A percentile compares a stretch with the other conserved stretches of the same genome.
Conservation (phyloP, 768 basidiomycete species). For the Paxillus rubicundulus region DNA sequence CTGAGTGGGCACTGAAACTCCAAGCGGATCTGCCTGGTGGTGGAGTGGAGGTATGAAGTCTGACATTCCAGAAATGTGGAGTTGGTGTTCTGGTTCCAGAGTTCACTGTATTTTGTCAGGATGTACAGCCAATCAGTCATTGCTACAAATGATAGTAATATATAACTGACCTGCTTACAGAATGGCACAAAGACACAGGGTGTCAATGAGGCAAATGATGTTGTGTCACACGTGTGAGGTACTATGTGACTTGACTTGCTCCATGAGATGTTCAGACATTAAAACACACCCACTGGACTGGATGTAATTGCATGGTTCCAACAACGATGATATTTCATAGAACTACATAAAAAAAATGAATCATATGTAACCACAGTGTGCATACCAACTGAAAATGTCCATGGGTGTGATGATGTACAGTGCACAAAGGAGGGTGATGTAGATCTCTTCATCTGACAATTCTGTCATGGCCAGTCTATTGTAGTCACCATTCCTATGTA, state of each 20-base stretch:
- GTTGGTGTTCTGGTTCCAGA: too few relatives aligned
- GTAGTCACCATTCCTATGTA: constrained; percentile 17
- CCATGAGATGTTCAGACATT: background rate
- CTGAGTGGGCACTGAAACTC: too few relatives aligned
- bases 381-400: constrained; percentile 24
- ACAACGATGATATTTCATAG: background rate
- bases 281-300: background rate
- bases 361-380: constrained; percentile 12
- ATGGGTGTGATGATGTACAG: constrained; percentile 18
- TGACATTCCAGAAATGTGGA: too few relatives aligned
- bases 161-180: too few relatives aligned
- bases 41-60: too few relatives aligned
- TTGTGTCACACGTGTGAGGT: too few relatives aligned
- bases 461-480: constrained; percentile 9
- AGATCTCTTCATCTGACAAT: constrained; percentile 21
- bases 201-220: too few relatives aligned
- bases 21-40: too few relatives aligned
- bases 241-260: background rate
- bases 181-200: too few relatives aligned
- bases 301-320: background rate
- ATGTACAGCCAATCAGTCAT: too few relatives aligned
- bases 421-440: constrained; percentile 19
- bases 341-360: background rate
- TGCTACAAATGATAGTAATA: too few relatives aligned
- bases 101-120: too few relatives aligned